Evolutionary conservation across 2,329 filamentous ascomycete species (phyloP), one percentile per base, ranked within the genome.

Genomic region (Plenodomus biglobosus): DNA sequence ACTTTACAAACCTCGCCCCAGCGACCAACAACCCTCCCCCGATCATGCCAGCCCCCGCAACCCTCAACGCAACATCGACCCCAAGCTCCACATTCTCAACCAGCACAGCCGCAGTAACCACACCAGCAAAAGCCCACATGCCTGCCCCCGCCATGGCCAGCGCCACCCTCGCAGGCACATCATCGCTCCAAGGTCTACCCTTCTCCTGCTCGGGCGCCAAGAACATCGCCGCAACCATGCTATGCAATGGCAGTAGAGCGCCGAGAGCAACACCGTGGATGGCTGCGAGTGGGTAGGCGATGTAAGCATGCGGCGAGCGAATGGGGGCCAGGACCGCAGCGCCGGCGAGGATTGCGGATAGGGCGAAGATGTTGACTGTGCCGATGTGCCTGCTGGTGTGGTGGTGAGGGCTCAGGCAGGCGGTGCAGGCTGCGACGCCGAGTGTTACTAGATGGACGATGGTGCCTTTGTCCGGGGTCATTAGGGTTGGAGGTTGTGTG

Each of bases 251-350:
- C 15, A 52, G 10, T 1, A 53, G 27, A 10, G 36, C 21, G 0
- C 58, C 58, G 13, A 61, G 19, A 18, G 48, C 46, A 16, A 37
- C 18, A 1, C 56, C 54, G 46, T 51, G 54, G 7, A 24, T n/a
- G 1, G 19, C 49, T 1, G 27, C 54, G 17, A 44, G 30, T 0
- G 17, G 8, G n/a, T 40, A 5, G 3, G n/a, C 8, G 10, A 43
- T 15, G 15, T 11, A 19, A 7, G 50, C 16, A 2, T 8, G 16
- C 7, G 34, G 43, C 27, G 45, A 40, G 22, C 36, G 52, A 3
- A 44, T 15, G 2, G 44, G 41, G 10, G 44, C 17, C 1, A 56
- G 19, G 8, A 46, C 38, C 1, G 35, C 38, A 0, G 42, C 30
- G 16, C 40, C 51, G 3, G 34, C 39, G 16, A 53, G 19, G 1